These are phyloP conservation scores for Vickermania spadyakhi DNA, from an alignment of 208 protist genomes.

Conservation along the genomic window DNA sequence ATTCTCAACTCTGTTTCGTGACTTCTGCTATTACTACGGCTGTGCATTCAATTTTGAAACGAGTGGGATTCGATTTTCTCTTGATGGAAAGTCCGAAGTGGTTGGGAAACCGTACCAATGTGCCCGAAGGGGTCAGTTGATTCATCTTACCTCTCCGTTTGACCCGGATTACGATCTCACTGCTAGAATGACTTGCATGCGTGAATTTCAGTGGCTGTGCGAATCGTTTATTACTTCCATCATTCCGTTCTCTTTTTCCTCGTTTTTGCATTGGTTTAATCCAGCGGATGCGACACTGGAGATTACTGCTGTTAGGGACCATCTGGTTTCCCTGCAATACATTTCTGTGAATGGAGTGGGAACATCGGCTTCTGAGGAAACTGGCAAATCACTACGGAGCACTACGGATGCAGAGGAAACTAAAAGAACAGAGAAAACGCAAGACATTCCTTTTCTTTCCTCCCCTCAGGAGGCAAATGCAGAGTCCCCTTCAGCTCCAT, in stretches of 20 bases:
- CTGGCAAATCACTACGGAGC: too few species aligned
- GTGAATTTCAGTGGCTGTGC: slow-evolving; percentile 71
- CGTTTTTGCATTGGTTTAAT: slow-evolving; percentile 56
- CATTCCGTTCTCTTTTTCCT: slow-evolving; percentile 16
- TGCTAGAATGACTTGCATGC: slow-evolving; percentile 69
- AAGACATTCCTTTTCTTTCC: too few species aligned
- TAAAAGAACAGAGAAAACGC: too few species aligned
- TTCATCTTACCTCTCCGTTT: slow-evolving; percentile 80
- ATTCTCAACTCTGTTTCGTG: slow-evolving; percentile 48
- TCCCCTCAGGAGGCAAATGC: too few species aligned
- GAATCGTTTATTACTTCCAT: slow-evolving; percentile 35
- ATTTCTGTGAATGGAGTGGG: too few species aligned
- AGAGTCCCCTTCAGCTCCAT: too few species aligned
- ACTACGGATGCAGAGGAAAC: too few species aligned
- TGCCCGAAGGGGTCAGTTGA: slow-evolving; percentile 60
- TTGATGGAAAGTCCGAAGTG: slow-evolving; percentile 41
- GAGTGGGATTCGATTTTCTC: slow-evolving; percentile 50
- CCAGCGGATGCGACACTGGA: slow-evolving; percentile 43
- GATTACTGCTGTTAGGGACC: slow-evolving; percentile 36
- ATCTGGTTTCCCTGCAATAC: too few species aligned
- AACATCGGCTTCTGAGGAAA: too few species aligned
- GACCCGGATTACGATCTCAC: slow-evolving; percentile 80
- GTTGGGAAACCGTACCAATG: slow-evolving; percentile 64
- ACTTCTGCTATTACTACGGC: slow-evolving; percentile 84
- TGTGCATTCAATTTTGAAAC: slow-evolving; percentile 77